Percentiles rank a stretch among this genome's conserved stretches.
phyloP scores from a whole-genome alignment of 345 rosid species.

The Dipteronia dyeriana region DNA sequence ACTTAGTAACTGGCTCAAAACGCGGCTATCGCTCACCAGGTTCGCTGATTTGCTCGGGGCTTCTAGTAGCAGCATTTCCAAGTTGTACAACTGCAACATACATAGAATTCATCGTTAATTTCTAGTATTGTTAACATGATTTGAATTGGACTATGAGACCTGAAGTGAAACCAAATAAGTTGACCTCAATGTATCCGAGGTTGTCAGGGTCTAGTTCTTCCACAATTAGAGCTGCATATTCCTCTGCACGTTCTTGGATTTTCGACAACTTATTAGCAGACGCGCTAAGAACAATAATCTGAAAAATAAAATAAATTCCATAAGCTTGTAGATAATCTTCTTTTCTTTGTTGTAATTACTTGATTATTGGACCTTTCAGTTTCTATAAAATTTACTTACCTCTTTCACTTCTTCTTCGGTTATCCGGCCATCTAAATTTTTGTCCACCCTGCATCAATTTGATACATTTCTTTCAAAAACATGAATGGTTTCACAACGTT shows the following conservation, averaged over 20 bases:
- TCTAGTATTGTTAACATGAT: not conserved
- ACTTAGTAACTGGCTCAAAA: conserved; percentile 65
- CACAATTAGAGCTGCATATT: conserved; percentile 85
- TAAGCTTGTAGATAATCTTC: not conserved
- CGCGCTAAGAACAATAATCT: conserved; percentile 82
- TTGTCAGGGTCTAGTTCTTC: conserved; percentile 79
- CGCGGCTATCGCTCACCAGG: conserved; percentile 47
- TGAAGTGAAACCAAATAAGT: not conserved
- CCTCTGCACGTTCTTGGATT: conserved; percentile 68
- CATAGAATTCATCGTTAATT: not conserved
- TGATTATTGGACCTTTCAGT: not conserved
- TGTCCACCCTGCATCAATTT: conserved; percentile 65
- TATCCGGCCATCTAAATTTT: conserved; percentile 75
- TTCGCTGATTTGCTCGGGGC: conserved; percentile 57
- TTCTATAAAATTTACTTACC: conserved; percentile 35
- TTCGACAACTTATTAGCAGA: conserved; percentile 74
- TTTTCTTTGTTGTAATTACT: not conserved
- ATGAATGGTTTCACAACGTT: not conserved
- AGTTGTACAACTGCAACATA: conserved; percentile 51
- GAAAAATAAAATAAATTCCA: conserved; percentile 19
- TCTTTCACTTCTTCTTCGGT: conserved; percentile 72
- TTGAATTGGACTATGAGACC: not conserved
- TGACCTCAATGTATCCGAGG: conserved; percentile 77
- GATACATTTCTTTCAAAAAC: not conserved
- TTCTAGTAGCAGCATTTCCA: conserved; percentile 73